A percentile compares a stretch with the other conserved stretches of the same genome.
Conservation (phyloP, 176 grass and related monocot species). For the Coix lacrymajobi region DNA sequence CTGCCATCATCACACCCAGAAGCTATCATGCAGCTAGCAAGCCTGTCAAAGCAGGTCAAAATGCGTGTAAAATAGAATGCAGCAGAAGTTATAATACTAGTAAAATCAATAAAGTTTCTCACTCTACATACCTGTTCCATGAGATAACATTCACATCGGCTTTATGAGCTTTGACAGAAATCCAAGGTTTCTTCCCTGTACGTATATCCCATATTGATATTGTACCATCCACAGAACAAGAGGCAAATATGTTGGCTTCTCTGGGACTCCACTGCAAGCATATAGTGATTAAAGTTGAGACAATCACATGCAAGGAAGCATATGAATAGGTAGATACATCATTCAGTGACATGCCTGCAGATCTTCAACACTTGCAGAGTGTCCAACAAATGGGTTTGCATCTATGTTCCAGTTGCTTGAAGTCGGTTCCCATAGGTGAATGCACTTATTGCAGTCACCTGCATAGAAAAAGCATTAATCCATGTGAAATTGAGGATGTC, state of each 20-base stretch:
- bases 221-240: slow-evolving; percentile 75
- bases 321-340: neutral
- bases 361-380: slow-evolving; percentile 80
- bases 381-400: slow-evolving; percentile 75
- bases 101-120: neutral
- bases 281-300: slow-evolving; percentile 9
- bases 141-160: slow-evolving; percentile 96
- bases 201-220: slow-evolving; percentile 88
- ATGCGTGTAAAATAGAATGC: neutral
- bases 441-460: slow-evolving; percentile 86
- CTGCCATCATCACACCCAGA: slow-evolving; percentile 88
- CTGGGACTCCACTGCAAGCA: slow-evolving; percentile 88
- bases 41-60: slow-evolving; percentile 33
- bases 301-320: neutral
- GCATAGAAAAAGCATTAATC: neutral
- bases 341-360: slow-evolving; percentile 51
- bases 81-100: neutral
- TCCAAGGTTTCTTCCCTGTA: slow-evolving; percentile 48
- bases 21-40: slow-evolving; percentile 84
- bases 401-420: slow-evolving; percentile 65
- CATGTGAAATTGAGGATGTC: neutral
- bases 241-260: slow-evolving; percentile 75
- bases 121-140: slow-evolving; percentile 64
- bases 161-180: slow-evolving; percentile 75
- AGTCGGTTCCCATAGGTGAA: slow-evolving; percentile 87